Percentiles rank a stretch among this genome's conserved stretches.
These are phyloP conservation scores for Agaricus sinodeliciosus DNA, from an alignment of 768 basidiomycete genomes.

Conservation along the genomic window DNA sequence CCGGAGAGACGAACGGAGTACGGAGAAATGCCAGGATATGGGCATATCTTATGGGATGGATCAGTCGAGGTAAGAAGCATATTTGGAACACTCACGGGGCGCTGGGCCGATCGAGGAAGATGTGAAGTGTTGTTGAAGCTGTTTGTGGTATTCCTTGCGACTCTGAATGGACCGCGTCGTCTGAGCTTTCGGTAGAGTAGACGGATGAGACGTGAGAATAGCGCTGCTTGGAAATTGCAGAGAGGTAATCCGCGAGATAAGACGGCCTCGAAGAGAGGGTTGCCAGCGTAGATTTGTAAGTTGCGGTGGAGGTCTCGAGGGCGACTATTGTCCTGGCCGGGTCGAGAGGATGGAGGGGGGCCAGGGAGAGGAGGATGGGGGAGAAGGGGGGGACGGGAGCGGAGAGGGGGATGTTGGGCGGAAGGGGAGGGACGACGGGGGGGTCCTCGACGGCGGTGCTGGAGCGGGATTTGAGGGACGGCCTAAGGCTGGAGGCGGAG, in stretches of 20 bases:
- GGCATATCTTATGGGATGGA: constrained; percentile 44
- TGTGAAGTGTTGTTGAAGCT: constrained; percentile 39
- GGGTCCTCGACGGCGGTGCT: constrained; percentile 31
- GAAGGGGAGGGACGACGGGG: constrained; percentile 42
- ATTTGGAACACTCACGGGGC: constrained; percentile 53
- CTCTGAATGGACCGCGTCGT: constrained; percentile 52
- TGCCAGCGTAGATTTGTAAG: constrained; percentile 57
- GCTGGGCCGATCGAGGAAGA: constrained; percentile 79
- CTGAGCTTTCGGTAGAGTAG: constrained; percentile 46
- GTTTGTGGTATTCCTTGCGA: constrained; percentile 49
- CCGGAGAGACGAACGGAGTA: constrained; percentile 37
- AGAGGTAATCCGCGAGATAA: constrained; percentile 52
- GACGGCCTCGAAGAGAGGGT: constrained; percentile 69
- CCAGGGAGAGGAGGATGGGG: constrained; percentile 57
- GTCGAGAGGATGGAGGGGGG: constrained; percentile 43
- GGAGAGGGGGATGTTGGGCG: constrained; percentile 35
- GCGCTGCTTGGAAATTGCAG: constrained; percentile 29
- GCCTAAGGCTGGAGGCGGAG: constrained; percentile 21
- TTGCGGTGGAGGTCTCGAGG: constrained; percentile 66
- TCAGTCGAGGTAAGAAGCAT: background rate
- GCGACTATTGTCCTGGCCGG: constrained; percentile 60
- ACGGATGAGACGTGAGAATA: constrained; percentile 46
- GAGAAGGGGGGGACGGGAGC: constrained; percentile 52
- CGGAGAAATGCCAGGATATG: constrained; percentile 73
- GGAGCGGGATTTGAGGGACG: constrained; percentile 32